These are phyloP conservation scores for Hippophae rhamnoides DNA, from an alignment of 306 rosid species.

Conservation along the genomic window DNA sequence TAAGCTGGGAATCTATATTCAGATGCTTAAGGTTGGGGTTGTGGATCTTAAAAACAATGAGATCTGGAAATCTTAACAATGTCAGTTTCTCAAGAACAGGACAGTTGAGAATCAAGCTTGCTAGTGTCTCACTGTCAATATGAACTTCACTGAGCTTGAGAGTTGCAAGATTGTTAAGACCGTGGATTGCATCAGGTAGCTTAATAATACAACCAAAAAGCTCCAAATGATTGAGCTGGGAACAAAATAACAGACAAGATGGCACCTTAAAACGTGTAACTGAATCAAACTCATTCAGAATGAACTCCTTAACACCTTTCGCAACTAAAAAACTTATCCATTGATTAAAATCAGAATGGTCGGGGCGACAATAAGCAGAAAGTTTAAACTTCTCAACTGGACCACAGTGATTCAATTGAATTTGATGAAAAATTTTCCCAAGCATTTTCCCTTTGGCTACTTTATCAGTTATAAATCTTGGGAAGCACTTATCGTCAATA, in stretches of 20 bases:
- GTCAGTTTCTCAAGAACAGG: slow-evolving; percentile 23
- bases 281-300: slow-evolving; percentile 11
- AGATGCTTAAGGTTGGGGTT: slow-evolving; percentile 18
- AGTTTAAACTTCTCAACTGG: slow-evolving; percentile 22
- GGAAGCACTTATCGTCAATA: slow-evolving; percentile 18
- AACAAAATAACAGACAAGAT: slow-evolving; percentile 4
- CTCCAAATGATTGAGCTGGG: slow-evolving; percentile 15
- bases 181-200: slow-evolving; percentile 8
- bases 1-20: slow-evolving; percentile 13
- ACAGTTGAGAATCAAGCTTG: slow-evolving; percentile 8
- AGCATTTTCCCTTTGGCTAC: slow-evolving; percentile 17
- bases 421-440: slow-evolving; percentile 10
- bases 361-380: slow-evolving; percentile 17
- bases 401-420: slow-evolving; percentile 10
- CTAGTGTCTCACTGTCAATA: slow-evolving; percentile 1
- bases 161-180: slow-evolving; percentile 9
- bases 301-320: slow-evolving; percentile 20
- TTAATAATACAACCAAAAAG: slow-evolving; percentile 15
- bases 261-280: slow-evolving; percentile 13
- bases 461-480: slow-evolving; percentile 6
- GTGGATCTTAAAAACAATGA: slow-evolving; percentile 9
- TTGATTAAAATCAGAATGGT: slow-evolving; percentile 11
- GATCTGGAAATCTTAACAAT: not conserved
- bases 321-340: slow-evolving; percentile 17
- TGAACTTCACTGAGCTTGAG: slow-evolving; percentile 12